Evolutionary conservation across 108 stramenopile genomes (phyloP).

Genomic region (Craspedostauros australis): DNA sequence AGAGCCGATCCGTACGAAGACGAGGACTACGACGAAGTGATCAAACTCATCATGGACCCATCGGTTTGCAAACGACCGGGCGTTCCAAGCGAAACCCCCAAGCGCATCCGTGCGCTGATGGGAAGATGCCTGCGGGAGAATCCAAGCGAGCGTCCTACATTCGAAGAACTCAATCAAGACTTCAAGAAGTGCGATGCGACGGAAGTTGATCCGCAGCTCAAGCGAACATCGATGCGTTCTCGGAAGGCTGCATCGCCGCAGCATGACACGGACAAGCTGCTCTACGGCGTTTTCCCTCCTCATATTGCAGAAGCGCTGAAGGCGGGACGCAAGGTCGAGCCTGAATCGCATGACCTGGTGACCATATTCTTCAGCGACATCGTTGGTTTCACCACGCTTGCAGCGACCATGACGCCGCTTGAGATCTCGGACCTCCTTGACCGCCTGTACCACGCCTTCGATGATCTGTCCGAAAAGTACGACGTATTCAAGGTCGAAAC

Average conservation of each 20-base stretch:
- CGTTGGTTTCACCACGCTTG: constrained; percentile 63
- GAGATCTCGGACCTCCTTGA: constrained; percentile 60
- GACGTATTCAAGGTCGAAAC: constrained; percentile 47
- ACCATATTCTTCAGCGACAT: constrained; percentile 36
- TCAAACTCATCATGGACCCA: constrained; percentile 30
- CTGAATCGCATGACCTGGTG: constrained; percentile 35
- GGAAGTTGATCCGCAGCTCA: constrained; percentile 1
- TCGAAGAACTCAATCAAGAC: constrained; percentile 1
- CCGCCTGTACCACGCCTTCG: constrained; percentile 58
- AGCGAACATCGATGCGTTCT: no score
- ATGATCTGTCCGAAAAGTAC: constrained; percentile 41
- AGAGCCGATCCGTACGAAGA: constrained; percentile 51
- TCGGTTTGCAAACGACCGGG: constrained; percentile 41
- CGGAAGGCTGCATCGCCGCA: not conserved
- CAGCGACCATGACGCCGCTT: constrained; percentile 34
- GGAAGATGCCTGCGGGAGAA: constrained; percentile 24
- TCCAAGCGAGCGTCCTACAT: constrained; percentile 18
- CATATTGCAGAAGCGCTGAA: constrained; percentile 39
- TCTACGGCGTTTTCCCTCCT: constrained; percentile 35
- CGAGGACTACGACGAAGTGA: constrained; percentile 28
- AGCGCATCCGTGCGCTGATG: constrained; percentile 26
- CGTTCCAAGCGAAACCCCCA: constrained; percentile 21
- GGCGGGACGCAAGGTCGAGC: constrained; percentile 44
- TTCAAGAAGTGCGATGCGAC: not conserved
- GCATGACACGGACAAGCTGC: constrained; percentile 15